Conservation (phyloP, 2,329 filamentous ascomycete species). For the Diaporthe sp. region DNA sequence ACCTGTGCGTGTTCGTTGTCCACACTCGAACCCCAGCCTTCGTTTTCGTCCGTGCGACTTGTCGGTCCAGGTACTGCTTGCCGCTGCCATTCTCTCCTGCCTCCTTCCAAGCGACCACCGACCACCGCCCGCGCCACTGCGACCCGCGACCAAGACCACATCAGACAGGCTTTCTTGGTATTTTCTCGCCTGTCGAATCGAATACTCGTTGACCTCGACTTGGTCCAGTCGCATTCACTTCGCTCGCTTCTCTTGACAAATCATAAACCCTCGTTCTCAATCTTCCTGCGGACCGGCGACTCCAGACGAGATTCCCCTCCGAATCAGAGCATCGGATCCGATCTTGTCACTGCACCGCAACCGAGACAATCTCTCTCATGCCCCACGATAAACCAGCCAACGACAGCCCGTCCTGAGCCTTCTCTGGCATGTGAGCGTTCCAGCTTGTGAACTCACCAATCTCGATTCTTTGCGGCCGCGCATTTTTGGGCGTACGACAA, state of each 20-base stretch:
- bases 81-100: conserved; percentile 1
- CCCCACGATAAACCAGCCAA: conserved; percentile 15
- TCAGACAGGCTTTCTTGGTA: conserved; percentile 4
- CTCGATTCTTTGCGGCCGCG: conserved; percentile 30
- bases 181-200: not conserved
- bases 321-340: conserved; percentile 23
- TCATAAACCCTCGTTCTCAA: not conserved
- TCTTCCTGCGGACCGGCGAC: not conserved
- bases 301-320: conserved; percentile 19
- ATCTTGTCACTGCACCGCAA: conserved; percentile 1
- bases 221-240: not conserved
- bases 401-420: conserved; percentile 13
- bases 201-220: not conserved
- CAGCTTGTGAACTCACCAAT: conserved; percentile 10
- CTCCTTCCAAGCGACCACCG: not conserved
- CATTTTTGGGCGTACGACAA: conserved; percentile 11
- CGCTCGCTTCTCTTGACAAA: conserved; percentile 13
- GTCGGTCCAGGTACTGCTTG: conserved; percentile 18
- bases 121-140: not conserved
- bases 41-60: conserved; percentile 24
- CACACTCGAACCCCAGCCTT: not conserved
- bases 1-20: conserved; percentile 1
- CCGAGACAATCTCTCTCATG: conserved; percentile 25
- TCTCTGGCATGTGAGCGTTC: conserved; percentile 35
- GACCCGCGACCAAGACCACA: not conserved